These are phyloP conservation scores for Colletotrichum sp. DNA, from an alignment of 2,329 filamentous ascomycete genomes.

Conservation along the genomic window DNA sequence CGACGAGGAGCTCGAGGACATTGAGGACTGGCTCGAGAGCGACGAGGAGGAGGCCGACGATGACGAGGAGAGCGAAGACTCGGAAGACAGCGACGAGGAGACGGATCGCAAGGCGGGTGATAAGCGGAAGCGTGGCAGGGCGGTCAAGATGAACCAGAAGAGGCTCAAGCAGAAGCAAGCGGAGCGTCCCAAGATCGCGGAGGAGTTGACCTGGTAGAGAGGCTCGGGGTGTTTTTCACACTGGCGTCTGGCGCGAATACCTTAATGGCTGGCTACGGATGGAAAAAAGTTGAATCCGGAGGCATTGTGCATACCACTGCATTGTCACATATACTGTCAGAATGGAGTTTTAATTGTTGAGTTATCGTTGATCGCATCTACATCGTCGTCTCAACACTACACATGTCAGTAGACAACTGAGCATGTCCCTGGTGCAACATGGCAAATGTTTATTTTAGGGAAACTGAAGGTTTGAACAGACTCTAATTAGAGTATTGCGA, in stretches of 20 bases:
- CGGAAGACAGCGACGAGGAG: constrained; percentile 62
- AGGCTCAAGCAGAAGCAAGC: constrained; percentile 52
- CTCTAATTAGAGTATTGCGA: neutral
- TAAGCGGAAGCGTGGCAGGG: constrained; percentile 58
- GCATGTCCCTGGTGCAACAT: neutral
- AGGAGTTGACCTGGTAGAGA: constrained; percentile 47
- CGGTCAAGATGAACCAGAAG: constrained; percentile 51
- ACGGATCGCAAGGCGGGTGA: constrained; percentile 61
- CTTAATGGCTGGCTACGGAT: constrained; percentile 19
- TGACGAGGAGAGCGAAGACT: constrained; percentile 61
- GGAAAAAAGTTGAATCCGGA: constrained; percentile 7
- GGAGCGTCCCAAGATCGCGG: constrained; percentile 44
- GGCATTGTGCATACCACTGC: constrained; percentile 14
- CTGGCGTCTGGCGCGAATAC: constrained; percentile 19
- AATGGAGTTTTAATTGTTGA: neutral
- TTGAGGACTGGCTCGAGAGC: constrained; percentile 92
- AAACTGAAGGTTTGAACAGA: neutral
- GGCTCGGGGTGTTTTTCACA: constrained; percentile 1
- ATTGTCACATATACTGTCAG: constrained; percentile 8
- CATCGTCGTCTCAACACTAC: neutral
- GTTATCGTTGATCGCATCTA: neutral
- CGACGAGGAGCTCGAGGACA: constrained; percentile 72
- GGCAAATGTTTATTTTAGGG: neutral
- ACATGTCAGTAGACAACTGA: neutral
- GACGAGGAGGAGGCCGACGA: constrained; percentile 66